phyloP scores from a whole-genome alignment of 2,329 filamentous ascomycete species.

The Coleophoma cylindrospora region DNA sequence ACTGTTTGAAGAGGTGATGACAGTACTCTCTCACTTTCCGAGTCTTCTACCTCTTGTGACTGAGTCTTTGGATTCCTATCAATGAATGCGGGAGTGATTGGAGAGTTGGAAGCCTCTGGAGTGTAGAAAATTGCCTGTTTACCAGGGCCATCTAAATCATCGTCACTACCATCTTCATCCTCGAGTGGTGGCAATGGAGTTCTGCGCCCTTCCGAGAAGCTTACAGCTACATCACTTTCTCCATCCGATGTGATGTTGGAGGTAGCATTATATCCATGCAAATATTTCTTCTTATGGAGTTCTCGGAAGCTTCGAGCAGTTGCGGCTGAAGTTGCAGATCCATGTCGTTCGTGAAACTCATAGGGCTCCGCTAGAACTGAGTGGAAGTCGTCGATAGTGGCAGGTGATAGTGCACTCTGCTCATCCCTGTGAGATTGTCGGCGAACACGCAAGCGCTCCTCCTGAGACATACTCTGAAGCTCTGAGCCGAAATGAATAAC shows the following conservation, averaged over 20 bases:
- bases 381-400: conserved; percentile 39
- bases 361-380: conserved; percentile 41
- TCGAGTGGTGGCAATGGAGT: conserved; percentile 50
- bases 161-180: conserved; percentile 20
- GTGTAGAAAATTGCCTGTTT: conserved; percentile 24
- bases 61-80: conserved; percentile 1
- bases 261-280: conserved; percentile 38
- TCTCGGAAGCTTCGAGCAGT: conserved; percentile 63
- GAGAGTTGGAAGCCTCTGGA: conserved; percentile 19
- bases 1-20: not conserved
- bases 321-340: conserved; percentile 57
- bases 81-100: conserved; percentile 1
- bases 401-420: conserved; percentile 12
- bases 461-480: conserved; percentile 70
- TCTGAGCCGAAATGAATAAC: conserved; percentile 96
- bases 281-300: conserved; percentile 54
- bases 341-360: conserved; percentile 42
- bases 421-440: conserved; percentile 43
- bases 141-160: conserved; percentile 7
- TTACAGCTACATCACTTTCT: conserved; percentile 54
- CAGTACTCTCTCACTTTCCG: not conserved
- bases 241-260: conserved; percentile 29
- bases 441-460: conserved; percentile 65
- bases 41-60: not conserved
- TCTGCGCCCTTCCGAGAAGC: conserved; percentile 53